Evolutionary conservation across 345 rosid genomes (phyloP), one percentile per base, ranked within the genome.

Genomic region (Eucalyptus decipiens): DNA sequence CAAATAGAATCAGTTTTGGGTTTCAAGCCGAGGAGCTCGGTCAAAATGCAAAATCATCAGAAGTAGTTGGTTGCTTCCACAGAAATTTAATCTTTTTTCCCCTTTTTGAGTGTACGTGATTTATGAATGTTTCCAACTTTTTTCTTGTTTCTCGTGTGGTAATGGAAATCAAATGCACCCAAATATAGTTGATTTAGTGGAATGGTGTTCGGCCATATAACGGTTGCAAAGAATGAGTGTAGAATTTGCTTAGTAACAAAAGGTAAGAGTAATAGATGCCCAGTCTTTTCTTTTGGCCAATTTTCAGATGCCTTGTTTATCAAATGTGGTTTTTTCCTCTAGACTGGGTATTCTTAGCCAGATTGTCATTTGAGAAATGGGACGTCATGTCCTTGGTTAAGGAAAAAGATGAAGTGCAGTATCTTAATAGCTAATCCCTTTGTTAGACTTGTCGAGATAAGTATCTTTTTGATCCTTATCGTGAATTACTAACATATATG

Each of bases 11-110:
- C 30, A 2, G 6, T 56, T 26, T 56, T 26, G 30, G 62, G 30
- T 56, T 56, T 56, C 62, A 24, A 56, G 62, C 62, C 0, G 62
- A 56, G 0, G 0, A 24, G 12, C 30, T 23, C 0, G 0, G 62
- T 9, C 5, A 56, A 56, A 56, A 24, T 56, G 62, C 62, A 56
- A 13, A 56, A 56, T 56, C 13, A 56, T 56, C 6, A 24, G 3
- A 56, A 56, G 24, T 56, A 24, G 26, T 0, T 26, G 2, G 30
- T 56, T 24, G 28, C 30, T 56, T 56, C 28, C 30, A 56, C 62
- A 56, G 14, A 56, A 56, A 10, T 56, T 56, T 24, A 11, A 56
- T 56, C 1, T 24, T 23, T 56, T 11, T 23, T 56, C 28, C 62
- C 6, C 14, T 26, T 56, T 56, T 56, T 30, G 10, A 24, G 1